Base-by-base conservation (phyloP, 495 filamentous ascomycete genomes). In the Penicillium coffeae region DNA sequence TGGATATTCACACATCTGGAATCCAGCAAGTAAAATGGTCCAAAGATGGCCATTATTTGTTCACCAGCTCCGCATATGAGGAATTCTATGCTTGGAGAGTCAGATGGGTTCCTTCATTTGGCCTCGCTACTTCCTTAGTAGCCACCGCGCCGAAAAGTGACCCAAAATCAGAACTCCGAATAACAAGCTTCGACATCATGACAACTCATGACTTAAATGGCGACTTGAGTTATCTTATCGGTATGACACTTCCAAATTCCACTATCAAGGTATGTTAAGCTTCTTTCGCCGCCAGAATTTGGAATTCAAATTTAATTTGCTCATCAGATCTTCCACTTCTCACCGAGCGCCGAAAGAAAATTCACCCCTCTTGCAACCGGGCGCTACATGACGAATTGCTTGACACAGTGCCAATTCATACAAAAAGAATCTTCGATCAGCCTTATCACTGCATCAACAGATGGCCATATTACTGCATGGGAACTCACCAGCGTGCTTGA, bases 81-180 rank as follows among this genome's bases (percentile, higher is more conserved):
- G 94, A 97, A 58, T 85, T 97, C 50, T 92, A 81, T 47, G 78
- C 92, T 20, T 98, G 92, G 91, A 74, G 79, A 25, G 59, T 95
- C 9, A 64, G 70, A 1, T 55, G 45, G 1, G 62, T 90, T 9
- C 76, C 78, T 37, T 52, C 65, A 27, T 63, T 81, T 48, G 70
- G 82, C 48, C 38, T 85, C 35, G 74, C 83, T 22, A 80, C 85
- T 3, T 71, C 83, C 3, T 79, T 84, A 50, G 81, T 89, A 55
- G 82, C 81, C 0, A 64, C 71, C 8, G 84, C 80, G 55, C 77
- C 78, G 0, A 78, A 81, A 16, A 70, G 75, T 10, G 80, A 79
- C 2, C 69, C 74, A 0, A 74, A 79, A 7, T 77, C 78, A 3
- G 93, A 96, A 59, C 67, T 95, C 41, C 78, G 93, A 15, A 83